Base-by-base conservation (phyloP, 257 asterid genomes). In the Anisodus acutangulus region DNA sequence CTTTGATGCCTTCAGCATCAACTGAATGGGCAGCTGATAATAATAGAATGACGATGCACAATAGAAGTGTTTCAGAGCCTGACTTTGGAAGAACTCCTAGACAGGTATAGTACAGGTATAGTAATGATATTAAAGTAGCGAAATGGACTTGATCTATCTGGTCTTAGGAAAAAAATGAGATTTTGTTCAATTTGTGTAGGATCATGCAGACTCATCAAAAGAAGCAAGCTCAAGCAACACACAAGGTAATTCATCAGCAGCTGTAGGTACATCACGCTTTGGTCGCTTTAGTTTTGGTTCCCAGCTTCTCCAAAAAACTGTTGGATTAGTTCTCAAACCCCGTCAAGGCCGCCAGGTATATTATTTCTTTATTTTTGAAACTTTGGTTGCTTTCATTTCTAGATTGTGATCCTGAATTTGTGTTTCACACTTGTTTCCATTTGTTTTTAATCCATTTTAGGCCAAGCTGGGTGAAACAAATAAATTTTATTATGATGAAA, bases 61-160 rank as follows among this genome's bases (percentile, higher is more conserved):
- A 92, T 63, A 88, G 99, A 90, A 95, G 99, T 90, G 92, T 91
- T 85, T 95, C 99, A 51, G 99, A 95, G 91, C 99, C 99, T 12
- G 95, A 95, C 90, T 91, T 95, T 60, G 98, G 99, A 67, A 92
- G 97, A 90, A 94, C 90, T 89, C 98, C 97, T 62, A 89, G 87
- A 90, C 97, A 95, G 99, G 99, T 95, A 85, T 82, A 4, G 4
- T 41, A 3, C 5, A 31, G 35, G 35, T 31, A 31, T 31, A 31
- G 87, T 86, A 82, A 63, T 62, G 55, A 63, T 58, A 60, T 11
- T 86, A 69, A 55, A 31, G 41, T 81, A 71, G 16, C 54, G n/a
- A 41, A 16, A 41, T 39, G 22, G 26, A 12, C 53, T 6, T 41
- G 26, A 31, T 37, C 19, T 71, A 26, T 43, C 47, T 71, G 55